Base-by-base conservation (phyloP, 129 eudicot species). In the Helianthus tuberosus region DNA sequence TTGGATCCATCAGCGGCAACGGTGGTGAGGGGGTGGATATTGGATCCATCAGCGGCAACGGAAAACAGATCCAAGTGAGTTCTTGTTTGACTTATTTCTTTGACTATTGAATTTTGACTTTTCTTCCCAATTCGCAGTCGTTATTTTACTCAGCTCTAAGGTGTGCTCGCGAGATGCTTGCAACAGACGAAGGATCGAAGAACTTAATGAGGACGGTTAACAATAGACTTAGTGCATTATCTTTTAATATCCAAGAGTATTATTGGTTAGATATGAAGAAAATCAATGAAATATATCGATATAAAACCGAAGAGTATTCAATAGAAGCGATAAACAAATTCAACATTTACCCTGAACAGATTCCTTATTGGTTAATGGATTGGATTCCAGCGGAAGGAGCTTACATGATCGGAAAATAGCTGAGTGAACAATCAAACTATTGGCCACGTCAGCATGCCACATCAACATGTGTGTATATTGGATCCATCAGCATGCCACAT, bases 351-450 rank as follows among this genome's bases (percentile, higher is more conserved):
- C 99, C 99, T 2, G 99, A 95, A 60, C 99, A 95, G 82, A 91
- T 95, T 50, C 91, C 99, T 58, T 75, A 64, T 77, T 95, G 99
- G 97, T 73, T 95, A 77, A 87, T 95, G 96, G 90, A 95, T 66
- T 95, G 99, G 99, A 89, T 95, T 68, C 99, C 99, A 2, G 96
- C 85, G 75, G 76, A 82, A 81, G 99, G 99, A 43, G 99, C 97
- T 71, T 95, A 95, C 80, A 50, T 95, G 82, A 91, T 95, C 29
- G 99, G 99, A 43, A 95, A 91, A n/a, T n/a, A n/a, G n/a, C n/a
- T n/a, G n/a, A n/a, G n/a, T n/a, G n/a, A n/a, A n/a, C n/a, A n/a
- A n/a, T n/a, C n/a, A n/a, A n/a, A n/a, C n/a, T n/a, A n/a, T n/a
- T n/a, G n/a, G n/a, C n/a, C n/a, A n/a, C n/a, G n/a, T n/a, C n/a